Conservation (phyloP, 129 eudicot genomes). For the Flaveria ramosissima region DNA sequence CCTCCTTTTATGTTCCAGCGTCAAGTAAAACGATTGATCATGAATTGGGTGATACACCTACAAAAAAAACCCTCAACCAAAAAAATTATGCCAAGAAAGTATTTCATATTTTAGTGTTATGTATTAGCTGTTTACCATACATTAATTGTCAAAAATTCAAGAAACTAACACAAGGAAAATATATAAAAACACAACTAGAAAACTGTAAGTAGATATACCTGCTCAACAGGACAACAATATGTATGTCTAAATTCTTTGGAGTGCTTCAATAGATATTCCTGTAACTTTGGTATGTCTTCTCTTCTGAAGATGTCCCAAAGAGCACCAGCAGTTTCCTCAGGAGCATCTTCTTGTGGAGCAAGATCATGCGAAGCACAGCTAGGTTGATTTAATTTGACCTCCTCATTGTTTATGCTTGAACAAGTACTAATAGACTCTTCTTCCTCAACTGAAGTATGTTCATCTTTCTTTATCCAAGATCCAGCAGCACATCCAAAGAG, state of each 20-base stretch:
- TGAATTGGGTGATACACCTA: slow-evolving; percentile 20
- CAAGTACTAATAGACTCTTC: neutral
- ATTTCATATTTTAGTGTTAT: neutral
- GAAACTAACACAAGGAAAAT: neutral
- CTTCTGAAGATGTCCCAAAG: slow-evolving; percentile 88
- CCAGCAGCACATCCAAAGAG: neutral
- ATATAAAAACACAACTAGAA: neutral
- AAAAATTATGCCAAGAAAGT: neutral
- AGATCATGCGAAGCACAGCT: neutral
- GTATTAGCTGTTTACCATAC: neutral
- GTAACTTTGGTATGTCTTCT: slow-evolving; percentile 64
- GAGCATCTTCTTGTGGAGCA: neutral
- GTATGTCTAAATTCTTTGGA: slow-evolving; percentile 63
- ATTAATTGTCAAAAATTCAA: neutral
- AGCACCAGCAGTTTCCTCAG: slow-evolving; percentile 51
- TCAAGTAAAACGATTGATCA: slow-evolving; percentile 14
- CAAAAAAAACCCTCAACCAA: neutral
- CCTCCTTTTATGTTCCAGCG: slow-evolving; percentile 11
- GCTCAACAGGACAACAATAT: slow-evolving; percentile 66
- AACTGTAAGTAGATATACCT: slow-evolving; percentile 42
- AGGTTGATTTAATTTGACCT: neutral
- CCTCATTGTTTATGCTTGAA: slow-evolving; percentile 13
- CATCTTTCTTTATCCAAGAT: neutral
- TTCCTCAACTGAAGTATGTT: neutral
- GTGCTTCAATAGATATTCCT: slow-evolving; percentile 56